These are phyloP conservation scores for Exophiala lecanii-corni DNA, from an alignment of 2,329 filamentous ascomycete genomes.

Conservation along the genomic window DNA sequence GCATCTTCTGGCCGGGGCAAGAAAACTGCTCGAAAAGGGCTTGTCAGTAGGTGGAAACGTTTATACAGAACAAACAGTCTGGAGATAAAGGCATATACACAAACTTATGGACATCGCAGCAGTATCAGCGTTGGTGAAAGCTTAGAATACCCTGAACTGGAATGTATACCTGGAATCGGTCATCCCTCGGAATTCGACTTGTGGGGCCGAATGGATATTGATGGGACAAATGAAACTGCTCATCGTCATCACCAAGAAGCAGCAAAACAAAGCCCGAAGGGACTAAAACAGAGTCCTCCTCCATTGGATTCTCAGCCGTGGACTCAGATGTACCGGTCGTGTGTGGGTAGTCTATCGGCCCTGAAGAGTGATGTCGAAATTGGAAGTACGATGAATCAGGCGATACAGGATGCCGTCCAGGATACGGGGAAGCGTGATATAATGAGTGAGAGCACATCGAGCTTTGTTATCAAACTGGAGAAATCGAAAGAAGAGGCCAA, in stretches of 20 bases:
- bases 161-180: slow-evolving; percentile 17
- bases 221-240: slow-evolving; percentile 2
- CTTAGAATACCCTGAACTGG: slow-evolving; percentile 25
- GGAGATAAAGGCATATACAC: slow-evolving; percentile 18
- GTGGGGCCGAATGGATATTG: slow-evolving; percentile 3
- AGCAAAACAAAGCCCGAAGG: background rate
- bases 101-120: slow-evolving; percentile 22
- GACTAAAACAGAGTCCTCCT: background rate
- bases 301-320: slow-evolving; percentile 9
- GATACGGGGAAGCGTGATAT: background rate
- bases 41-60: slow-evolving; percentile 17
- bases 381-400: background rate
- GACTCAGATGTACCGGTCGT: slow-evolving; percentile 14
- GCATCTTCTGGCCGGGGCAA: background rate
- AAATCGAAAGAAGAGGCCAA: background rate
- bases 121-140: slow-evolving; percentile 19
- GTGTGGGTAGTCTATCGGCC: slow-evolving; percentile 20
- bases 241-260: background rate
- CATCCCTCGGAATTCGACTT: background rate
- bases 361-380: slow-evolving; percentile 18
- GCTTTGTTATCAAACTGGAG: background rate
- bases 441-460: background rate
- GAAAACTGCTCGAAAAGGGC: slow-evolving; percentile 10
- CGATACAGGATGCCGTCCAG: background rate
- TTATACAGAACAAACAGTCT: slow-evolving; percentile 22